These are phyloP conservation scores for Ganoderma leucocontextum DNA, from an alignment of 1,284 basidiomycete species.

Conservation along the genomic window DNA sequence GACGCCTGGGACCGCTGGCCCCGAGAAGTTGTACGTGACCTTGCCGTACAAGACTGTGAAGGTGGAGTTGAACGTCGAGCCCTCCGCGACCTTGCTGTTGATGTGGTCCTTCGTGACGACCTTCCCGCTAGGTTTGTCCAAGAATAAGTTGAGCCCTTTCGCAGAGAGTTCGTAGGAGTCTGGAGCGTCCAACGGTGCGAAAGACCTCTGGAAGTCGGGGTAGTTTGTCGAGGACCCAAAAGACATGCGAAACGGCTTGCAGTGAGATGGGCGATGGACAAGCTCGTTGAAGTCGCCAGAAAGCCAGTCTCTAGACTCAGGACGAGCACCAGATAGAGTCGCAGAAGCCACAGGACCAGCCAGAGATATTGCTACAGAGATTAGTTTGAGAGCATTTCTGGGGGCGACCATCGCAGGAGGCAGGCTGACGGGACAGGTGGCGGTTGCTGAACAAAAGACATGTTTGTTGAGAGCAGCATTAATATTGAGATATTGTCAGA, in stretches of 20 bases:
- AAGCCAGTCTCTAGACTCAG: not conserved
- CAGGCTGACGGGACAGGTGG: not conserved
- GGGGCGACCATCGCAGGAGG: not conserved
- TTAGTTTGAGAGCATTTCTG: not conserved
- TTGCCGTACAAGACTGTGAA: slow-evolving; percentile 49
- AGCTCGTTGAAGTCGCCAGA: not conserved
- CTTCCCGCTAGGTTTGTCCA: slow-evolving; percentile 45
- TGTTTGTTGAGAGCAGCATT: no score
- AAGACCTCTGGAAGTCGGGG: slow-evolving; percentile 33
- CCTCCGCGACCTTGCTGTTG: slow-evolving; percentile 49
- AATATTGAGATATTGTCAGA: no score
- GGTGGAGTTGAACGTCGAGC: slow-evolving; percentile 55
- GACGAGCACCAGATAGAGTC: not conserved
- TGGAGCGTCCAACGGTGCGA: slow-evolving; percentile 45
- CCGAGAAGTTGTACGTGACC: slow-evolving; percentile 46
- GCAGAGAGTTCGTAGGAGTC: slow-evolving; percentile 42
- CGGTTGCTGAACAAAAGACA: no score
- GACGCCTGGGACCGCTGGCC: slow-evolving; percentile 45
- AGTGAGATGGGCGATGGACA: slow-evolving; percentile 21
- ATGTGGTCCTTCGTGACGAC: slow-evolving; percentile 44
- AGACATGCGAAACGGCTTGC: slow-evolving; percentile 33
- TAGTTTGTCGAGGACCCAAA: slow-evolving; percentile 24
- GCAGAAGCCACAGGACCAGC: not conserved
- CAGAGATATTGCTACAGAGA: not conserved
- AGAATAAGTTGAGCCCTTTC: slow-evolving; percentile 46